Evolutionary conservation across 2,329 filamentous ascomycete genomes (phyloP), one percentile per base, ranked within the genome.

Genomic region (Xylaria sp.): DNA sequence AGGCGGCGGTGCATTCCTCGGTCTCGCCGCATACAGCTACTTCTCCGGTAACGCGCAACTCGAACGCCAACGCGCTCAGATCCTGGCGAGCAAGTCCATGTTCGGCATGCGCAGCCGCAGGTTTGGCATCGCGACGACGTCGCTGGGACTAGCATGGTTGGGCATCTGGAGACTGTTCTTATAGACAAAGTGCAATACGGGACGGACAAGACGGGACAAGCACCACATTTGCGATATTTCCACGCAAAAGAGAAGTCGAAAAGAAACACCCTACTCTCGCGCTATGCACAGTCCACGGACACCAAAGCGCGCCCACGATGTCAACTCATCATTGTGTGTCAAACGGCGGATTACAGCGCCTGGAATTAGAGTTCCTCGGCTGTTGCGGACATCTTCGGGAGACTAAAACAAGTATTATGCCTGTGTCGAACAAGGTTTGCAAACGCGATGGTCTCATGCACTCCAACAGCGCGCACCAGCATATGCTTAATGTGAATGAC

Each of bases 11-110:
- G 89, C 91, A 0, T 92, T 95, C 67, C 80, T 92, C 59, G 90
- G 89, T 1, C 85, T 94, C 15, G 91, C 88, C 3, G 87, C 83
- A 1, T 95, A 94, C 78, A 93, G 88, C 76, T 94, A 93, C 78
- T 81, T 87, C 64, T 91, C 89, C 2, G 92, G 92, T 61, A 89
- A 88, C 76, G 80, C 82, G 53, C 90, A 94, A 75, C 84, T 95
- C 31, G 83, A 87, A 70, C 81, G 83, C 70, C 89, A 92, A 74
- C 83, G 84, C 64, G 80, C 82, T n/a, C 77, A 79, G 63, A 92
- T 94, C 65, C 77, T 92, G 61, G 82, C 85, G 73, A 91, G 89
- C 78, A 85, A 86, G 49, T 89, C 89, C 25, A 83, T 87, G 69
- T 89, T 93, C 72, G 90, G 90, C 63, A 89, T 93, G 83, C 84